Base-by-base conservation (phyloP, 495 filamentous ascomycete species). In the Neurospora sp. region DNA sequence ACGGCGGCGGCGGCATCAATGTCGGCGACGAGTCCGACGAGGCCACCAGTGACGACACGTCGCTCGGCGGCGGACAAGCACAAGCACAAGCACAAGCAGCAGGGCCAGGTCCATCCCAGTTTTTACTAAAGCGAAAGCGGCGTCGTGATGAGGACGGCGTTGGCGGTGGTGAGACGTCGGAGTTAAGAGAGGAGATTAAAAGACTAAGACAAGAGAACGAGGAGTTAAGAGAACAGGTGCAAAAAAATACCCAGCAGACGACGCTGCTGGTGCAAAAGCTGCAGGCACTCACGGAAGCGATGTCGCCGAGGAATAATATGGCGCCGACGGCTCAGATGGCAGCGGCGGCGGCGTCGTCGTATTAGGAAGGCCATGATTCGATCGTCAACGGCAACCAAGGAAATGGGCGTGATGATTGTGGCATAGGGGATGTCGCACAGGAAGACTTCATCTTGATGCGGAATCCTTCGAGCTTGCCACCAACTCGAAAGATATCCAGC, bases 161-260 rank as follows among this genome's bases (percentile, higher is more conserved):
- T 27, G 74, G 78, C 16, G 72, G 22, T 12, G 72, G 22, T 31
- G 53, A 66, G 53, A 66, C 53, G 5, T 66, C 71, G 1, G 81
- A 81, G 37, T 72, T 82, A 42, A 80, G 81, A 40, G 81, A 85
- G 41, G 82, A 85, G 72, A 73, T 83, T 40, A 81, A 82, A 72
- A 75, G 81, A 11, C 41, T 85, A 66, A 76, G 79, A 20, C 68
- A 78, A 3, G 81, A 83, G 78, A 83, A 80, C 74, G 76, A 77
- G 74, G 82, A 79, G 75, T 79, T 79, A 71, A 77, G 76, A 70
- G 74, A 44, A 42, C 81, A 79, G 71, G 75, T 83, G n/a, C 75
- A 79, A 18, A 74, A 71, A 40, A 79, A 78, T 40, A 79, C 68
- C 14, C 76, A 71, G 71, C 77, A 81, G 73, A 79, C 79, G 1